Percentiles rank a stretch among this genome's conserved stretches.
phyloP scores from a whole-genome alignment of 139 green algal species.

The Chlorella ohadii region DNA sequence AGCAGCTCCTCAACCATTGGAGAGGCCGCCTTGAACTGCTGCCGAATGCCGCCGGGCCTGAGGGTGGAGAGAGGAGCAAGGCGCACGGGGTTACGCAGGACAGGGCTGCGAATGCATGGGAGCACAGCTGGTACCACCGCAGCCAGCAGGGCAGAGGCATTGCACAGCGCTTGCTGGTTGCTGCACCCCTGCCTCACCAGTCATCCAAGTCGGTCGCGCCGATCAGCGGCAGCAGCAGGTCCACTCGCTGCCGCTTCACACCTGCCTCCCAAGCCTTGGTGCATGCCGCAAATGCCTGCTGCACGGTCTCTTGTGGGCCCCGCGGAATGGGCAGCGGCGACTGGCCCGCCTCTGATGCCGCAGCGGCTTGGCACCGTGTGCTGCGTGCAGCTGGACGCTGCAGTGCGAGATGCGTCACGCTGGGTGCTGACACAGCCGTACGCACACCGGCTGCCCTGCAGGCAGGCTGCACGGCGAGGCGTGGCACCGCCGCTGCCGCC shows the following conservation, averaged over 20 bases:
- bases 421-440: no score
- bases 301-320: conserved; percentile 53
- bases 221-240: conserved; percentile 90
- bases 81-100: no score
- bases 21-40: conserved; percentile 82
- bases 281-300: conserved; percentile 70
- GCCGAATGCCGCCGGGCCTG: conserved; percentile 81
- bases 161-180: no score
- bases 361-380: not conserved
- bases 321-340: conserved; percentile 18
- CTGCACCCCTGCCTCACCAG: conserved; percentile 45
- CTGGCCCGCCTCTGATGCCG: not conserved
- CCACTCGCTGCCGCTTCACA: conserved; percentile 69
- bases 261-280: conserved; percentile 70
- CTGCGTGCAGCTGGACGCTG: not conserved
- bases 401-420: no score
- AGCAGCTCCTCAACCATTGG: conserved; percentile 81
- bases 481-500: no score
- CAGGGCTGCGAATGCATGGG: no score
- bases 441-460: no score
- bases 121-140: no score
- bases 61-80: no score
- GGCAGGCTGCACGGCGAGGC: no score
- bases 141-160: no score
- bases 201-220: conserved; percentile 94